Evolutionary conservation across 305 asterid species (phyloP), one percentile per base, ranked within the genome.

Genomic region (Rubia tinctorum): DNA sequence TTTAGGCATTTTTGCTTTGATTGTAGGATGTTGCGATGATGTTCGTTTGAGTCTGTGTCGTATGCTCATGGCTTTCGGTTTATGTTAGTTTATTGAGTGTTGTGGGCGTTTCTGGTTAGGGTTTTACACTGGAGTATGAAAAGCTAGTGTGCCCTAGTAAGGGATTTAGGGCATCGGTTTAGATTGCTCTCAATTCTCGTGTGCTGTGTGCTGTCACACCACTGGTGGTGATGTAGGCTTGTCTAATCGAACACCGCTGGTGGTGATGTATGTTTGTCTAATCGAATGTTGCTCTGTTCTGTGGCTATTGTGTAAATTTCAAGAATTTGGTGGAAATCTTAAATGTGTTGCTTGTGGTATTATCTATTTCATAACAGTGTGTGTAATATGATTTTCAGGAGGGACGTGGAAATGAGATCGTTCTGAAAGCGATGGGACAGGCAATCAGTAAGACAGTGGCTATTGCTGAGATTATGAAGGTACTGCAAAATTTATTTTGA

Each of bases 381-480:
- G 27, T 63, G 12, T 18, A 61, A 22, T 69, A 12, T 66, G 59
- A 73, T 71, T 72, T 79, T 37, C 76, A 93, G 98, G 99, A 94
- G 86, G 85, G 89, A 77, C 88, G 75, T 77, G 94, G 84, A 27
- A 83, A 74, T 73, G 97, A 94, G 85, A 94, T 91, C 77, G 97
- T 90, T 75, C 81, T 94, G 83, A 94, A 91, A 84, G 99, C 97
- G 76, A 94, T 91, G 99, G 99, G 99, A 20, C 97, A 90, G 82
- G 99, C 97, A 8, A 90, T 94, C 75, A 91, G 91, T 91, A 94
- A 91, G 87, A 84, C 97, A 18, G 97, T 94, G 63, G 96, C 92
- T 67, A 82, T 91, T 80, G 88, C 97, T 27, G 97, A 94, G 83
- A 84, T 88, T 78, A 82, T 91, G 60, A 94, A 94, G 99, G 99